These are phyloP conservation scores for Ilyonectria robusta DNA, from an alignment of 2,329 filamentous ascomycete species.

Conservation along the genomic window DNA sequence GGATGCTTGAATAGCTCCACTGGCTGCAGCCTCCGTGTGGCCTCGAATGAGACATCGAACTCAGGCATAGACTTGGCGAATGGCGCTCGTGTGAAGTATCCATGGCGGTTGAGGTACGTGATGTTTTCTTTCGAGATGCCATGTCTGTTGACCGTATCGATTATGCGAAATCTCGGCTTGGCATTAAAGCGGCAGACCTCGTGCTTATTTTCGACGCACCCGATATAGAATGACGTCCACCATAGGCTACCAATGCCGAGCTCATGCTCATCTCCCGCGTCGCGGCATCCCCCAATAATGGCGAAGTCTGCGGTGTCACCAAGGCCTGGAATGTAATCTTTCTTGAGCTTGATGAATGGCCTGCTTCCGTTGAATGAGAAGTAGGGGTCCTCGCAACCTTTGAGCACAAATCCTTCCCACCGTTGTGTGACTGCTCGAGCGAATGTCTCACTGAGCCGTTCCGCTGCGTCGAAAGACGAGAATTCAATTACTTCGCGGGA, in stretches of 20 bases:
- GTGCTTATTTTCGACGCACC: conserved; percentile 72
- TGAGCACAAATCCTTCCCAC: neutral
- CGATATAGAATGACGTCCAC: conserved; percentile 83
- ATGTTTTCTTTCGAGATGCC: conserved; percentile 55
- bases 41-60: conserved; percentile 18
- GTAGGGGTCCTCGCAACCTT: neutral
- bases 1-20: too few relatives aligned
- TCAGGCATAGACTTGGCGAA: conserved; percentile 43
- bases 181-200: conserved; percentile 51
- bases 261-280: conserved; percentile 69
- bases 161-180: conserved; percentile 49
- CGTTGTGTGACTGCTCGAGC: conserved; percentile 48
- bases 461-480: conserved; percentile 11
- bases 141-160: conserved; percentile 65
- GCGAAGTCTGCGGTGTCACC: conserved; percentile 84
- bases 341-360: too few relatives aligned
- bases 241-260: conserved; percentile 65
- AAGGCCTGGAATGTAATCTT: conserved; percentile 52
- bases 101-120: conserved; percentile 54
- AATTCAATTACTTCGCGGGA: conserved; percentile 20
- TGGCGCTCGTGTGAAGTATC: conserved; percentile 47
- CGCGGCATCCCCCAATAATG: conserved; percentile 76
- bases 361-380: neutral
- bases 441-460: conserved; percentile 17
- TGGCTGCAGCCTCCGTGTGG: neutral